A percentile compares a stretch with the other conserved stretches of the same genome.
These are phyloP conservation scores for Apiotrichum siamense DNA, from an alignment of 1,284 basidiomycete species.

Conservation along the genomic window DNA sequence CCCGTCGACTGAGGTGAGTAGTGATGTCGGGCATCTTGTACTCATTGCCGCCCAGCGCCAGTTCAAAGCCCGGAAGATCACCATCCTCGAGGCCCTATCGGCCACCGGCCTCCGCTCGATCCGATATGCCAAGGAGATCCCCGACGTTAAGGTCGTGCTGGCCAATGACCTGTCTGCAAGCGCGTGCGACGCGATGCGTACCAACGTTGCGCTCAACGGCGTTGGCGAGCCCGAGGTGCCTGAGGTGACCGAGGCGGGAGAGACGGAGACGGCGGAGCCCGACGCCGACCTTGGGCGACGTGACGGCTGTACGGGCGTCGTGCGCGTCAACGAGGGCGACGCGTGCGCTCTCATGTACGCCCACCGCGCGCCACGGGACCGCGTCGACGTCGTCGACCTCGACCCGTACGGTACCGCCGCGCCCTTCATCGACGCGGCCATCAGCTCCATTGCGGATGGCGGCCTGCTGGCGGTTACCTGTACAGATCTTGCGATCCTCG, in stretches of 20 bases:
- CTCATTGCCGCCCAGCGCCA: not conserved
- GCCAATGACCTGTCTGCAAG: conserved; percentile 87
- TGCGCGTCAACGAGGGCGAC: conserved; percentile 81
- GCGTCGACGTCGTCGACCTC: conserved; percentile 90
- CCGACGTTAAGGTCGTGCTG: conserved; percentile 80
- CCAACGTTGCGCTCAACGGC: conserved; percentile 84
- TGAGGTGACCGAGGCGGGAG: conserved; percentile 1
- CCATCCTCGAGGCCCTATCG: conserved; percentile 88
- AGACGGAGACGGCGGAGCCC: conserved; percentile 11
- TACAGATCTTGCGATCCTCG: conserved; percentile 89
- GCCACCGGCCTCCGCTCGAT: conserved; percentile 94
- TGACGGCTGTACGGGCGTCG: conserved; percentile 53
- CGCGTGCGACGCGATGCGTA: conserved; percentile 78
- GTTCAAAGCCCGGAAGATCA: conserved; percentile 63
- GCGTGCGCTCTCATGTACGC: conserved; percentile 91
- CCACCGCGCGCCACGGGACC: conserved; percentile 63
- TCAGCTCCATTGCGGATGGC: conserved; percentile 83
- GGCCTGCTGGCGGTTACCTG: conserved; percentile 95
- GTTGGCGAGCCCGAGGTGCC: conserved; percentile 50
- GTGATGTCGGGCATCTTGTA: too few species aligned
- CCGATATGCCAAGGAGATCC: conserved; percentile 96
- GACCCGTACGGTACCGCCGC: conserved; percentile 97
- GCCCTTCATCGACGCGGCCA: conserved; percentile 93
- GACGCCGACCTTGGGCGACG: conserved; percentile 32
- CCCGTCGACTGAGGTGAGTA: conserved; percentile 19